phyloP scores from a whole-genome alignment of 768 basidiomycete genomes.

The Galerina marginata region DNA sequence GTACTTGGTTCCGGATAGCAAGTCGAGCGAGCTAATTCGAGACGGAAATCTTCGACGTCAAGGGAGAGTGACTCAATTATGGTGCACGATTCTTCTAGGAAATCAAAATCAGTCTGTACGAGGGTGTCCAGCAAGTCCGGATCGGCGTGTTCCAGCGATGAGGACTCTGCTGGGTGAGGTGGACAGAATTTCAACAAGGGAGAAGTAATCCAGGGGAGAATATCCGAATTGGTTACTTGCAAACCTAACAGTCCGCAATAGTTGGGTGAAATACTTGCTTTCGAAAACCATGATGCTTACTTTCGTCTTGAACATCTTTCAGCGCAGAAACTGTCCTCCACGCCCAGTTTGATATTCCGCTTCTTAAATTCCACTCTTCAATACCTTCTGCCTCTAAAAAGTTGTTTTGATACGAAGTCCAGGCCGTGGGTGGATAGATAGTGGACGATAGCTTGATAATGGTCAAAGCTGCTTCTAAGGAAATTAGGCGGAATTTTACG shows the following conservation, averaged over 20 bases:
- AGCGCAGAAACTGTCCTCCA: constrained; percentile 80
- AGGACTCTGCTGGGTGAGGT: constrained; percentile 46
- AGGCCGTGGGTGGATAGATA: constrained; percentile 76
- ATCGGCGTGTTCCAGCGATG: constrained; percentile 43
- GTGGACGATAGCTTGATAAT: constrained; percentile 70
- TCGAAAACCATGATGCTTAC: constrained; percentile 39
- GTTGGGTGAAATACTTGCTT: not conserved
- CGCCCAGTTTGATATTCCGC: constrained; percentile 72
- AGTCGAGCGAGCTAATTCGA: constrained; percentile 70
- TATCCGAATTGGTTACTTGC: constrained; percentile 64
- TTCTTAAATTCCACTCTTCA: constrained; percentile 72
- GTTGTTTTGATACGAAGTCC: constrained; percentile 43
- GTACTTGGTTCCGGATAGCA: constrained; percentile 62
- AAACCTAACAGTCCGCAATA: constrained; percentile 41
- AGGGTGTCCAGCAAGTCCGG: constrained; percentile 50
- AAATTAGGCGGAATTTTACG: constrained; percentile 69
- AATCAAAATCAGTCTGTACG: constrained; percentile 70
- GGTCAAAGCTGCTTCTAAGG: constrained; percentile 69
- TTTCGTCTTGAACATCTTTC: constrained; percentile 73
- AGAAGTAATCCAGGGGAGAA: constrained; percentile 65
- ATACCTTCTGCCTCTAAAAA: constrained; percentile 31
- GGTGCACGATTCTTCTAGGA: constrained; percentile 75
- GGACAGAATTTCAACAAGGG: constrained; percentile 67
- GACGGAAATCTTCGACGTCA: constrained; percentile 78
- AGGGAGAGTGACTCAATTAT: constrained; percentile 78